These are phyloP conservation scores for Aspergillus avenaceus DNA, from an alignment of 495 filamentous ascomycete genomes.

Conservation along the genomic window DNA sequence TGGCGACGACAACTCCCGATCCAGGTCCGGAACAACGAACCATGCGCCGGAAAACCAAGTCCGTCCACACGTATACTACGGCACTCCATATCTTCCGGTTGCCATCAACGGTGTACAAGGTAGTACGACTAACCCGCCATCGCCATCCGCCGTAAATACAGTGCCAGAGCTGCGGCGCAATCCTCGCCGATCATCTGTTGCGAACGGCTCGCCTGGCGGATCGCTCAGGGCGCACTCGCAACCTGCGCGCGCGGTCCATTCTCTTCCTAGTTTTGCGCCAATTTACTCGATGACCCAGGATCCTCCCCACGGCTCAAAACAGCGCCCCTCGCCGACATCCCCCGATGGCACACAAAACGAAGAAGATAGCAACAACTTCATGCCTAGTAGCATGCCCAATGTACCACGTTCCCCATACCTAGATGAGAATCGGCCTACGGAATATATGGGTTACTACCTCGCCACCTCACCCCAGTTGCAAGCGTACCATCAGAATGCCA, in stretches of 20 bases:
- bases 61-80: slow-evolving; percentile 45
- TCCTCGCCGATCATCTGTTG: slow-evolving; percentile 52
- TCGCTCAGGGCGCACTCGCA: slow-evolving; percentile 63
- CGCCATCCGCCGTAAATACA: slow-evolving; percentile 50
- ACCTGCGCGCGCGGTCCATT: slow-evolving; percentile 53
- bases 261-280: slow-evolving; percentile 34
- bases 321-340: slow-evolving; percentile 28
- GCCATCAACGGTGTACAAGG: slow-evolving; percentile 40
- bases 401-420: slow-evolving; percentile 34
- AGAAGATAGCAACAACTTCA: slow-evolving; percentile 38
- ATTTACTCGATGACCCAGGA: slow-evolving; percentile 37
- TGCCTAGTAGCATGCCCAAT: slow-evolving; percentile 38
- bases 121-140: slow-evolving; percentile 59
- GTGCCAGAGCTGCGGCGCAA: slow-evolving; percentile 55
- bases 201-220: slow-evolving; percentile 46
- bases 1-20: slow-evolving; percentile 37
- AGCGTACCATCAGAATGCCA: slow-evolving; percentile 40
- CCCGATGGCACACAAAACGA: slow-evolving; percentile 35
- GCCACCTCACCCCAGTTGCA: slow-evolving; percentile 53
- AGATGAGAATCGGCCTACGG: slow-evolving; percentile 48
- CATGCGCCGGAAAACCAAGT: slow-evolving; percentile 46
- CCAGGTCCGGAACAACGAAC: slow-evolving; percentile 40
- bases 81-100: slow-evolving; percentile 43
- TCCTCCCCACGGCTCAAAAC: slow-evolving; percentile 32
- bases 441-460: slow-evolving; percentile 65